Evolutionary conservation across 2,329 filamentous ascomycete species (phyloP).

Genomic region (Coniochaeta pulveracea): DNA sequence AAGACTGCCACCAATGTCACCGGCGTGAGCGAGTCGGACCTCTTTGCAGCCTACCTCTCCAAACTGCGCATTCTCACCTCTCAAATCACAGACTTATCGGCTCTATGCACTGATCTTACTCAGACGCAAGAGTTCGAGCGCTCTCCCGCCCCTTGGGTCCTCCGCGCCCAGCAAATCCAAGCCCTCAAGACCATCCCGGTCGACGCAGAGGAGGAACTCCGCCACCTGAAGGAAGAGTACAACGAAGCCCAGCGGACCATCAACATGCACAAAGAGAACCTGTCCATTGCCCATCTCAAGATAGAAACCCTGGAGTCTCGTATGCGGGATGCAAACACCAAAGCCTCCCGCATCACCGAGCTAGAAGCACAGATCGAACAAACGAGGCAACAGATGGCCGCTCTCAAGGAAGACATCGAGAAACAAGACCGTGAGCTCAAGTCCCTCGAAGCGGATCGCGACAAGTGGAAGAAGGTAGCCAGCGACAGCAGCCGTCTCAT

Average conservation of each 20-base stretch:
- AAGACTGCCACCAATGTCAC: conserved; percentile 40
- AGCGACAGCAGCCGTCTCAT: conserved; percentile 49
- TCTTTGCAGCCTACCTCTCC: conserved; percentile 56
- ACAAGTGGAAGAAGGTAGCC: conserved; percentile 62
- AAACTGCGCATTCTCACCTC: conserved; percentile 54
- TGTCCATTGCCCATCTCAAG: conserved; percentile 81
- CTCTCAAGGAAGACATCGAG: conserved; percentile 52
- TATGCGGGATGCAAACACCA: conserved; percentile 73
- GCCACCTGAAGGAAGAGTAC: conserved; percentile 68
- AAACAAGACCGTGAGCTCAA: conserved; percentile 57
- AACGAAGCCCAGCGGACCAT: conserved; percentile 64
- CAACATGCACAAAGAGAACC: conserved; percentile 64
- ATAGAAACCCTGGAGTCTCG: conserved; percentile 86
- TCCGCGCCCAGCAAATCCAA: conserved; percentile 71
- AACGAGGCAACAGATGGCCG: conserved; percentile 35
- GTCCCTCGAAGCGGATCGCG: conserved; percentile 51
- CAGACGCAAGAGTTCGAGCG: conserved; percentile 72
- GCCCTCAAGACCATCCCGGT: conserved; percentile 70
- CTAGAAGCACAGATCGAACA: conserved; percentile 49
- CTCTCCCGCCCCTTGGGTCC: conserved; percentile 67
- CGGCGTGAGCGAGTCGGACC: conserved; percentile 49
- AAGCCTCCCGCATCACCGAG: conserved; percentile 56
- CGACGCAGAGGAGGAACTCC: conserved; percentile 77
- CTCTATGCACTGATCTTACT: conserved; percentile 57
- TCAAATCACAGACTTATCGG: conserved; percentile 59